Conservation (phyloP, 495 filamentous ascomycete species). For the Penicillium egyptiacum region DNA sequence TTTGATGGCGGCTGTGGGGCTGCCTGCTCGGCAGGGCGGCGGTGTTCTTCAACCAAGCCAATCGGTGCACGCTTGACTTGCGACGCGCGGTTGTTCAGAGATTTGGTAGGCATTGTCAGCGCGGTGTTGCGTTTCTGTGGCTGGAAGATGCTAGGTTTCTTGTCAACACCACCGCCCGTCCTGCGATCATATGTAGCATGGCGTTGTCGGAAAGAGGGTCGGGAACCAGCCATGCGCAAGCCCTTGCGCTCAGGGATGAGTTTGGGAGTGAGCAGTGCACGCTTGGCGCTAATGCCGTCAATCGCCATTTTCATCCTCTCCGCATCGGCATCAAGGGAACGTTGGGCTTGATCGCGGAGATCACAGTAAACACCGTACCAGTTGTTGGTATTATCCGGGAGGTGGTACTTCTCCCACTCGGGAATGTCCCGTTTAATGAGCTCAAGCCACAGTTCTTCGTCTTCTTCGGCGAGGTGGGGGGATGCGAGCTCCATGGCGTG, state of each 20-base stretch:
- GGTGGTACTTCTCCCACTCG: conserved; percentile 54
- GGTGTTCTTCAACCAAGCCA: conserved; percentile 44
- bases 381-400: conserved; percentile 55
- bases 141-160: background rate
- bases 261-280: conserved; percentile 47
- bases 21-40: conserved; percentile 28
- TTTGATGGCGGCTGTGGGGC: conserved; percentile 5
- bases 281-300: conserved; percentile 49
- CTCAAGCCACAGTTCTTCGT: conserved; percentile 64
- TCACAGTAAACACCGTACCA: conserved; percentile 68
- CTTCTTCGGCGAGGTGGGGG: conserved; percentile 61
- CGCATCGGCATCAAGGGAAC: conserved; percentile 49
- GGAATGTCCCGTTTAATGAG: conserved; percentile 71
- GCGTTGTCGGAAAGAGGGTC: conserved; percentile 28
- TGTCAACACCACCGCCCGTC: conserved; percentile 27
- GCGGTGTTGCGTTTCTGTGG: conserved; percentile 33
- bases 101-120: conserved; percentile 42
- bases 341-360: conserved; percentile 43
- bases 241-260: conserved; percentile 34
- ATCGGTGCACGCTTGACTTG: conserved; percentile 43
- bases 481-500: conserved; percentile 60
- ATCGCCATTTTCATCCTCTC: conserved; percentile 49
- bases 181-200: conserved; percentile 29
- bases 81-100: conserved; percentile 38
- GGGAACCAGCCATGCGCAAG: conserved; percentile 26